Conservation (phyloP, 805 yeast genomes). For the Ogataea saltuana region DNA sequence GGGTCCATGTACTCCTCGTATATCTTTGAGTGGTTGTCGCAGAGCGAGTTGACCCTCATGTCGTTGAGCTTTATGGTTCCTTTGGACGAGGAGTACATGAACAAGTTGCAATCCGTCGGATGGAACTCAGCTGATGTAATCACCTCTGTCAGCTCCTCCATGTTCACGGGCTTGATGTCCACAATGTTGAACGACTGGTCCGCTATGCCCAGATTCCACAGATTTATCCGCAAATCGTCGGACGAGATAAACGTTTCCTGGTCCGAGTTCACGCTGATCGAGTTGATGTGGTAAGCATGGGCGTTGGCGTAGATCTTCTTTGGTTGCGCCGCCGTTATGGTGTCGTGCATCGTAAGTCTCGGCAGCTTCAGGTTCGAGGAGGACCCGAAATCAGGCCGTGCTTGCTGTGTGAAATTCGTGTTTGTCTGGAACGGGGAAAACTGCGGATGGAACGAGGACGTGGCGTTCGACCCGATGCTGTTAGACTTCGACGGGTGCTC, state of each 20-base stretch:
- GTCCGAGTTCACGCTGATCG: slow-evolving; percentile 91
- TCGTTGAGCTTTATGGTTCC: slow-evolving; percentile 95
- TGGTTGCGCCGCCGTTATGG: slow-evolving; percentile 93
- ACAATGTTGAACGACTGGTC: slow-evolving; percentile 96
- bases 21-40: slow-evolving; percentile 84
- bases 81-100: slow-evolving; percentile 93
- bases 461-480: neutral
- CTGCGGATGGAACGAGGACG: slow-evolving; percentile 25
- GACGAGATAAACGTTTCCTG: slow-evolving; percentile 92
- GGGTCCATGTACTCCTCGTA: slow-evolving; percentile 95
- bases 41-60: slow-evolving; percentile 93
- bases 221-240: slow-evolving; percentile 91
- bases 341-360: slow-evolving; percentile 88
- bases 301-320: slow-evolving; percentile 91
- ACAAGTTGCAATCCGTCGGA: slow-evolving; percentile 86
- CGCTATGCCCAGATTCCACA: slow-evolving; percentile 93
- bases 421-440: slow-evolving; percentile 31
- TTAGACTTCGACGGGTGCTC: slow-evolving; percentile 32
- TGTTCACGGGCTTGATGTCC: slow-evolving; percentile 95
- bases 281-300: slow-evolving; percentile 96
- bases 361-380: slow-evolving; percentile 68
- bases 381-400: slow-evolving; percentile 24
- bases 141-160: slow-evolving; percentile 98
- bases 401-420: slow-evolving; percentile 23
- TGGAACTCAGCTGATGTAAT: slow-evolving; percentile 97